Conservation (phyloP, 192 early-diverging fungal species). For the Backusella macrospora region DNA sequence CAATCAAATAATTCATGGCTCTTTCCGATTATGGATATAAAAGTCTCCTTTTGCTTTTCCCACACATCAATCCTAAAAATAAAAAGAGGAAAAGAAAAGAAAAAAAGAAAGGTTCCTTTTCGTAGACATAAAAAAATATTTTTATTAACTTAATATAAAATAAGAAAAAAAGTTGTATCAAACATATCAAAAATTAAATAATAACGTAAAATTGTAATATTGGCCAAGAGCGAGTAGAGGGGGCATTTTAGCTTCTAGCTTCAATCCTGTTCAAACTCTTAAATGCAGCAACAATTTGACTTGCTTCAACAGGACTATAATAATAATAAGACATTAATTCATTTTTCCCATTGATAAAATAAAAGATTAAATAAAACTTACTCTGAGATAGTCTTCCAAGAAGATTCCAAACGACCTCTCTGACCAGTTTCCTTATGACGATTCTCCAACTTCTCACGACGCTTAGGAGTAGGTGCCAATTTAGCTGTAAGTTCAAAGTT, state of each 20-base stretch:
- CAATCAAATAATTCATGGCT: slow-evolving; percentile 11
- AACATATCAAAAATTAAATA: slow-evolving; percentile 1
- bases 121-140: not conserved
- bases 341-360: not conserved
- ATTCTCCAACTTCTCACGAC: slow-evolving; percentile 54
- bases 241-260: not conserved
- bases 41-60: not conserved
- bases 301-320: slow-evolving; percentile 29
- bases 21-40: slow-evolving; percentile 15
- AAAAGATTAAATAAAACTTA: not conserved
- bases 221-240: not conserved
- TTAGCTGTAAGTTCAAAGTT: slow-evolving; percentile 82
- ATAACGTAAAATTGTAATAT: not conserved
- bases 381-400: slow-evolving; percentile 4
- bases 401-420: not conserved
- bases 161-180: not conserved
- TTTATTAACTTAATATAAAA: slow-evolving; percentile 4
- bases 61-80: not conserved
- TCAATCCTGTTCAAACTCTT: slow-evolving; percentile 19
- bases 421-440: slow-evolving; percentile 42
- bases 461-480: slow-evolving; percentile 64
- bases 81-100: not conserved
- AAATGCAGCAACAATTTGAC: slow-evolving; percentile 31
- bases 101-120: not conserved
- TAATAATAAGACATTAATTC: not conserved